A percentile compares a stretch with the other conserved stretches of the same genome.
Evolutionary conservation across 1,284 basidiomycete genomes (phyloP).

Genomic region (Pterulicium gracile): DNA sequence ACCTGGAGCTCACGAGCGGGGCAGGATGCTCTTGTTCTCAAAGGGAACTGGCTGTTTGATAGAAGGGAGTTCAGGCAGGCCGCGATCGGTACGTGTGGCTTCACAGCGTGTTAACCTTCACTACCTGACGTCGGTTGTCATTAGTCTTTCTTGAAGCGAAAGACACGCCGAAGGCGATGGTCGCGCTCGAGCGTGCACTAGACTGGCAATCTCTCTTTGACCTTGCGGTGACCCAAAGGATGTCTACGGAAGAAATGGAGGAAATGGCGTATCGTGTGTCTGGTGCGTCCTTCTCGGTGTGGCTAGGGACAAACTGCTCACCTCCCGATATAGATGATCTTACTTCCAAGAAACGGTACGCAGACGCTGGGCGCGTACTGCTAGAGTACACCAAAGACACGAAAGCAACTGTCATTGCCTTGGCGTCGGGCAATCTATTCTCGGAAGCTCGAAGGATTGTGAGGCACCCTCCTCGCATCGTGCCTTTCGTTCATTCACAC

Average conservation of each 20-base stretch:
- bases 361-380: conserved; percentile 78
- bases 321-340: conserved; percentile 55
- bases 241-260: conserved; percentile 40
- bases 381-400: conserved; percentile 80
- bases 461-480: conserved; percentile 16
- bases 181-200: conserved; percentile 76
- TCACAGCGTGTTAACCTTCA: conserved; percentile 3
- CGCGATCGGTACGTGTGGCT: conserved; percentile 55
- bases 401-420: conserved; percentile 65
- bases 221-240: conserved; percentile 43
- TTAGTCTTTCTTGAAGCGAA: conserved; percentile 67
- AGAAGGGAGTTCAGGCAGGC: conserved; percentile 77
- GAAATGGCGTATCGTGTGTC: conserved; percentile 66
- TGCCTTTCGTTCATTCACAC: neutral
- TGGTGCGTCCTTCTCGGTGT: conserved; percentile 31
- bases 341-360: conserved; percentile 62
- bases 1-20: conserved; percentile 5
- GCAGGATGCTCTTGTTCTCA: conserved; percentile 59
- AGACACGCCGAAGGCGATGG: conserved; percentile 62
- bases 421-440: conserved; percentile 76
- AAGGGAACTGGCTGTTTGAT: conserved; percentile 87
- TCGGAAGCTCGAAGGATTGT: conserved; percentile 84
- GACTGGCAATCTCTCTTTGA: conserved; percentile 89
- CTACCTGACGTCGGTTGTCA: neutral
- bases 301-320: conserved; percentile 4